Conservation (phyloP, 257 asterid genomes). For the Nicotiana noctiflora region DNA sequence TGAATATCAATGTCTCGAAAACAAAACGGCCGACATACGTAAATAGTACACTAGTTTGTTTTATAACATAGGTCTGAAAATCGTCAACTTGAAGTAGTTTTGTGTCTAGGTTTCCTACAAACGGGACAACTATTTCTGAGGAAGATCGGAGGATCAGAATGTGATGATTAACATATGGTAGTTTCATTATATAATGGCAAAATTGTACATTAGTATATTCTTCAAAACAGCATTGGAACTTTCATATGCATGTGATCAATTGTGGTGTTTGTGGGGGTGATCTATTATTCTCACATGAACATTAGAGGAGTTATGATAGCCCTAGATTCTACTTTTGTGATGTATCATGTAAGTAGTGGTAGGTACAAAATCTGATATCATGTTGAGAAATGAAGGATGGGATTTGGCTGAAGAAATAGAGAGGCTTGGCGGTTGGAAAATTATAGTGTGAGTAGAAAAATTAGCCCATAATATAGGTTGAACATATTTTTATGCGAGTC, state of each 20-base stretch:
- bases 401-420: too few relatives aligned
- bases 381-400: too few relatives aligned
- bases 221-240: background rate
- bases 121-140: constrained; percentile 21
- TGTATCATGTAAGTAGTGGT: too few relatives aligned
- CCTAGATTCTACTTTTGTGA: too few relatives aligned
- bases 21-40: background rate
- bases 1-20: constrained; percentile 8
- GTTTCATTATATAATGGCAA: background rate
- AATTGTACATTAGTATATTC: background rate
- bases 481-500: too few relatives aligned
- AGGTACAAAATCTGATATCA: too few relatives aligned
- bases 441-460: too few relatives aligned
- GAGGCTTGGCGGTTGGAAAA: too few relatives aligned
- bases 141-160: constrained; percentile 20
- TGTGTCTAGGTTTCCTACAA: constrained; percentile 19
- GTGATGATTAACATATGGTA: constrained; percentile 13
- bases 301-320: background rate
- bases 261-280: background rate
- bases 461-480: too few relatives aligned
- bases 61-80: background rate
- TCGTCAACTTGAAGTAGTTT: constrained; percentile 9
- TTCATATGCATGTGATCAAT: background rate
- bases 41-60: background rate
- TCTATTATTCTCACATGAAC: background rate